phyloP scores from a whole-genome alignment of 2,329 filamentous ascomycete species.

The Claviceps spartinae region DNA sequence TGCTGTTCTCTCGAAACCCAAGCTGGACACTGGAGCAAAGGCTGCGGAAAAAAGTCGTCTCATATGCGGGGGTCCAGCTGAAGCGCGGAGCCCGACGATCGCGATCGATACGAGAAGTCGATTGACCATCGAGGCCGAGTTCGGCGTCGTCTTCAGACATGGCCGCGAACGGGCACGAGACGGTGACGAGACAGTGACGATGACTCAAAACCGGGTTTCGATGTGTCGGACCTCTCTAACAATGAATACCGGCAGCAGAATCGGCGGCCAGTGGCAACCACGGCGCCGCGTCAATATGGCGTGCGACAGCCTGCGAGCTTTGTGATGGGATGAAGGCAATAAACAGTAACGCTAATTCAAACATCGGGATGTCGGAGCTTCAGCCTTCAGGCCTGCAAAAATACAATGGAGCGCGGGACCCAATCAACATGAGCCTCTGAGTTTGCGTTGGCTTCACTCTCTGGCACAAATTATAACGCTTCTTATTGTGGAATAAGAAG shows the following conservation, averaged over 20 bases:
- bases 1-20: slow-evolving; percentile 42
- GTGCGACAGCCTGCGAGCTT: slow-evolving; percentile 3
- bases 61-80: slow-evolving; percentile 45
- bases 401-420: neutral
- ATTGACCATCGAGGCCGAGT: slow-evolving; percentile 22
- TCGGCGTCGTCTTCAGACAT: slow-evolving; percentile 29
- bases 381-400: no score
- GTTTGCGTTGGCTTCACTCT: neutral
- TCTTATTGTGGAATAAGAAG: accelerated
- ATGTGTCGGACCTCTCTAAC: neutral
- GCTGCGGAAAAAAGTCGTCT: slow-evolving; percentile 47
- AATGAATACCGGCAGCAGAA: slow-evolving; percentile 1
- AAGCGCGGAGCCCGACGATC: slow-evolving; percentile 37
- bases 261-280: slow-evolving; percentile 4
- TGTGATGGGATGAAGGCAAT: neutral
- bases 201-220: neutral
- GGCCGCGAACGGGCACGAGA: slow-evolving; percentile 1
- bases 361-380: no score
- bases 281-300: slow-evolving; percentile 4
- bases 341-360: no score
- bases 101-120: slow-evolving; percentile 21
- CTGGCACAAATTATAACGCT: neutral
- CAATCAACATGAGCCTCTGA: slow-evolving; percentile 2
- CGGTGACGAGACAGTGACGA: neutral
- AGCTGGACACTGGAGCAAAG: slow-evolving; percentile 45